Evolutionary conservation across 106 monocot genomes (phyloP).

Genomic region (Dendrobium officinale): DNA sequence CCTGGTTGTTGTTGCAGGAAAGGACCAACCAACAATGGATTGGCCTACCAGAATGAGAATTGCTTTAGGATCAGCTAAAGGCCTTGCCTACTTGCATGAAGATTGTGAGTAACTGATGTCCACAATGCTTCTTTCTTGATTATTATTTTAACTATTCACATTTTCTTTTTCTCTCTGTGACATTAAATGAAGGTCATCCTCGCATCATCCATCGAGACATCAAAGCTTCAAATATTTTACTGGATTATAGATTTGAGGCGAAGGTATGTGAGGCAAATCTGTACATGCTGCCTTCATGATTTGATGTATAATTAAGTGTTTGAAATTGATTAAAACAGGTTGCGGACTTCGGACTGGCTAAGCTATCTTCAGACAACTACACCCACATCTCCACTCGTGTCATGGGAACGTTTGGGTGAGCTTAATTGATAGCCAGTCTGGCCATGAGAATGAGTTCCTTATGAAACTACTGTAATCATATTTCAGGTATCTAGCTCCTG

Average conservation of each 20-base stretch:
- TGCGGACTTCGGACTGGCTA: slow-evolving; percentile 86
- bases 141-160: not conserved
- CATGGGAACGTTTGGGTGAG: slow-evolving; percentile 95
- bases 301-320: not conserved
- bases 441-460: not conserved
- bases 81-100: slow-evolving; percentile 88
- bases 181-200: slow-evolving; percentile 55
- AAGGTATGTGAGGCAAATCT: slow-evolving; percentile 32
- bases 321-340: slow-evolving; percentile 28
- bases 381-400: slow-evolving; percentile 86
- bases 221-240: slow-evolving; percentile 71
- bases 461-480: not conserved
- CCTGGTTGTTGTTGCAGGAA: slow-evolving; percentile 33
- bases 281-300: not conserved
- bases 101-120: slow-evolving; percentile 51
- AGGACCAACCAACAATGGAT: slow-evolving; percentile 52
- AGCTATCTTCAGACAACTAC: slow-evolving; percentile 69
- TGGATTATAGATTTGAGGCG: slow-evolving; percentile 75
- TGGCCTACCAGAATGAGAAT: slow-evolving; percentile 76
- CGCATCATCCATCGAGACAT: slow-evolving; percentile 88
- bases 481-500: slow-evolving; percentile 75
- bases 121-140: not conserved
- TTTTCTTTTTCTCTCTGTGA: not conserved
- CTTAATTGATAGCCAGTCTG: not conserved
- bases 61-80: slow-evolving; percentile 87